Evolutionary conservation across 169 alveolate species (phyloP).

Genomic region (Plasmodium chabaudi): DNA sequence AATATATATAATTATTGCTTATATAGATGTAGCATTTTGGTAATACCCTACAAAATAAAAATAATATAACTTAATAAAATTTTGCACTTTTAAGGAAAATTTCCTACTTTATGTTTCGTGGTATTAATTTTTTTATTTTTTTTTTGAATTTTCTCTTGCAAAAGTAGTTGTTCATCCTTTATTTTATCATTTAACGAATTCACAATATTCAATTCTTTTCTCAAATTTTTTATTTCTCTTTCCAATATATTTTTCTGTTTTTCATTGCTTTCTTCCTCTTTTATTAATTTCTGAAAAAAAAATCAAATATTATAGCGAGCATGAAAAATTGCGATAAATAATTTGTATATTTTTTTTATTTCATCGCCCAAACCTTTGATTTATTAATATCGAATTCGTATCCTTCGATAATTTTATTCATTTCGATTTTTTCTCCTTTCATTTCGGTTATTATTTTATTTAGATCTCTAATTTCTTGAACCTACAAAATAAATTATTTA

Average conservation of each 20-base stretch:
- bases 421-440: conserved; percentile 53
- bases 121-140: conserved; percentile 9
- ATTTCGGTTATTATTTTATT: conserved; percentile 37
- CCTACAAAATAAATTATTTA: background rate
- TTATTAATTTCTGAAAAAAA: conserved; percentile 46
- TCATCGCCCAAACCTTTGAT: conserved; percentile 30
- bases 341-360: background rate
- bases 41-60: background rate
- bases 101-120: conserved; percentile 32
- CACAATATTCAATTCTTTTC: conserved; percentile 48
- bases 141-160: conserved; percentile 32
- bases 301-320: background rate
- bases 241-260: conserved; percentile 24
- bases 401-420: conserved; percentile 48
- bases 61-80: background rate
- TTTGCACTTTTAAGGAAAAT: background rate
- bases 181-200: conserved; percentile 44
- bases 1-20: background rate
- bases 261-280: conserved; percentile 8
- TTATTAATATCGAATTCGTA: conserved; percentile 37
- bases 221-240: conserved; percentile 36
- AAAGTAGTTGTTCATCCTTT: conserved; percentile 24
- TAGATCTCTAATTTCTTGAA: conserved; percentile 71
- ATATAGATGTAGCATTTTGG: background rate
- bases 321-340: background rate